Conservation (phyloP, 148 eudicot species). For the Cornus florida region DNA sequence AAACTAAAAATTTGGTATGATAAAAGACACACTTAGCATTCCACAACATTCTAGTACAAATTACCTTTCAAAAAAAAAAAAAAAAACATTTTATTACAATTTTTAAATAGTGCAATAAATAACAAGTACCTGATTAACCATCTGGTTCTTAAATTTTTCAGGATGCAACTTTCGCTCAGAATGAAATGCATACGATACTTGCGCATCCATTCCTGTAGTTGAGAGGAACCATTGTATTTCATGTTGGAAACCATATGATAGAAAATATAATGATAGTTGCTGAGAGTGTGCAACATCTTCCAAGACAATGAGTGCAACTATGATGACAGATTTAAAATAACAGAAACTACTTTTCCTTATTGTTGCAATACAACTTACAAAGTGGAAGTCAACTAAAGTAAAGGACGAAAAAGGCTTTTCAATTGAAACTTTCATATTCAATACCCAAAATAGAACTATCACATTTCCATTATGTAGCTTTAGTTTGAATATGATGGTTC, state of each 20-base stretch:
- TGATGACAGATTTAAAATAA: not conserved
- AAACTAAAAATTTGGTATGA: not conserved
- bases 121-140: slow-evolving; percentile 69
- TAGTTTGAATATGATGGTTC: too few relatives aligned
- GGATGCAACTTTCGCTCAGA: slow-evolving; percentile 87
- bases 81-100: too few relatives aligned
- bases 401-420: not conserved
- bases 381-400: not conserved
- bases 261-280: not conserved
- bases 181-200: slow-evolving; percentile 92
- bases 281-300: not conserved
- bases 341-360: not conserved
- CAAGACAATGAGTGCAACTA: not conserved
- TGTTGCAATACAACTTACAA: not conserved
- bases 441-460: not conserved
- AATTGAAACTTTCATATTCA: too few relatives aligned
- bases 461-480: not conserved
- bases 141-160: slow-evolving; percentile 85
- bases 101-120: not conserved
- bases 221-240: not conserved
- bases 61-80: too few relatives aligned
- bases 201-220: slow-evolving; percentile 95
- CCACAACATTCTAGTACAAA: not conserved
- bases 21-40: not conserved
- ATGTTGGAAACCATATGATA: not conserved